These are phyloP conservation scores for Globisporangium carolinianum DNA, from an alignment of 352 stramenopile species.

Conservation along the genomic window DNA sequence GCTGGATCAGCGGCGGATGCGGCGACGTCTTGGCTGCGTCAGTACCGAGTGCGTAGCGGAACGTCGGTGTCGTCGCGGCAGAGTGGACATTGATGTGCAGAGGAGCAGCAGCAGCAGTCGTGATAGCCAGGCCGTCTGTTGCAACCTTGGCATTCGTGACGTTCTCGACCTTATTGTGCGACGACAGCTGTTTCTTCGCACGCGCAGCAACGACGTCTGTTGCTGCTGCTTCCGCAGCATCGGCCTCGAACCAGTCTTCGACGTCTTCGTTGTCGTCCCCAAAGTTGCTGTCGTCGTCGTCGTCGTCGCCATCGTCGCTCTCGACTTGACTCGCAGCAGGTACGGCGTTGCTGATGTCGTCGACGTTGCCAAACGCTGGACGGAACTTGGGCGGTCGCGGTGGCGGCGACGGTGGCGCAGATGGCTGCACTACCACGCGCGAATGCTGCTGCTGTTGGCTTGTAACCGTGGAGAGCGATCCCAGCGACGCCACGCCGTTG, in stretches of 20 bases:
- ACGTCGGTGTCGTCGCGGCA: slow-evolving; percentile 7
- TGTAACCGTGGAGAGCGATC: no score
- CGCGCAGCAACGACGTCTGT: not conserved
- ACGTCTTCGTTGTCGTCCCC: slow-evolving; percentile 30
- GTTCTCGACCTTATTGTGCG: not conserved
- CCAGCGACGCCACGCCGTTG: no score
- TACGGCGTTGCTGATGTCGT: slow-evolving; percentile 25
- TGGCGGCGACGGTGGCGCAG: not conserved
- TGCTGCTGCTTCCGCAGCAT: not conserved
- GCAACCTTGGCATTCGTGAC: no score
- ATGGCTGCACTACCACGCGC: no score
- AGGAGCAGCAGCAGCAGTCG: not conserved
- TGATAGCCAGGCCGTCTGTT: no score
- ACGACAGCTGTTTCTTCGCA: slow-evolving; percentile 7
- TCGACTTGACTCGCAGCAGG: slow-evolving; percentile 12
- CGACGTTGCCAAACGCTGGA: slow-evolving; percentile 19
- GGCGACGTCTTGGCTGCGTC: slow-evolving; percentile 4
- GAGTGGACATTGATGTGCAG: not conserved
- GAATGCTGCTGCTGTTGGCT: not conserved
- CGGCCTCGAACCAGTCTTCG: slow-evolving; percentile 46
- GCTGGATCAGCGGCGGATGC: slow-evolving; percentile 15
- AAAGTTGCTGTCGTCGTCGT: slow-evolving; percentile 22
- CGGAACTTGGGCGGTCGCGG: slow-evolving; percentile 21
- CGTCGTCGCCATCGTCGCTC: slow-evolving; percentile 18
- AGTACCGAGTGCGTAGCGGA: not conserved